Conservation (phyloP, 495 filamentous ascomycete species). For the Penicillium ucsense region DNA sequence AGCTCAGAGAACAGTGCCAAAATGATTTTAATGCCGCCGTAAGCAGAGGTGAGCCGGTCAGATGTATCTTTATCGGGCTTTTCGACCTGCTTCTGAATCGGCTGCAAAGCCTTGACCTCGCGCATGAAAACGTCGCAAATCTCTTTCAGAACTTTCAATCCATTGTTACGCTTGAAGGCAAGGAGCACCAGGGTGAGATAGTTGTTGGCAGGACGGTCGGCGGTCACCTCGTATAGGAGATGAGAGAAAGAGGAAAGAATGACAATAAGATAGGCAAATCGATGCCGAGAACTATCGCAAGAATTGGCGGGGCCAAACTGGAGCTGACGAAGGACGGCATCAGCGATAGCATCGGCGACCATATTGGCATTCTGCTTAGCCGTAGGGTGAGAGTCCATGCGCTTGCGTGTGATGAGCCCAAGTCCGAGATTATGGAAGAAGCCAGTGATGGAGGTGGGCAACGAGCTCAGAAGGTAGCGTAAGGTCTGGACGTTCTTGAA, state of each 20-base stretch:
- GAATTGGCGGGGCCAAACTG: slow-evolving; percentile 36
- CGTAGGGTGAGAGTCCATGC: slow-evolving; percentile 50
- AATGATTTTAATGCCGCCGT: slow-evolving; percentile 72
- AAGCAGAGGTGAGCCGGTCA: slow-evolving; percentile 43
- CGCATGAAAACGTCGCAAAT: slow-evolving; percentile 65
- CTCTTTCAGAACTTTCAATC: slow-evolving; percentile 61
- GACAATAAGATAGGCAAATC: slow-evolving; percentile 70
- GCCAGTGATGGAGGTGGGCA: slow-evolving; percentile 59
- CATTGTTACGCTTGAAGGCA: slow-evolving; percentile 73
- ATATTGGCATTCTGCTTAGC: slow-evolving; percentile 57
- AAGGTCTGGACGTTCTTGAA: slow-evolving; percentile 75
- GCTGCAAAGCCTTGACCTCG: slow-evolving; percentile 47
- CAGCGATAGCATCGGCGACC: slow-evolving; percentile 71
- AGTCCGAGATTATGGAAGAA: slow-evolving; percentile 78
- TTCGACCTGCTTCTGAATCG: slow-evolving; percentile 16
- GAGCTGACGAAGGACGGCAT: slow-evolving; percentile 59
- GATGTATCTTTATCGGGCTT: slow-evolving; percentile 38
- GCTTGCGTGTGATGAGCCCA: slow-evolving; percentile 61
- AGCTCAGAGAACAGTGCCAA: slow-evolving; percentile 71
- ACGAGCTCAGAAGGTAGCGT: slow-evolving; percentile 62
- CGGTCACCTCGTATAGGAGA: slow-evolving; percentile 60
- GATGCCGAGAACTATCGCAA: slow-evolving; percentile 33
- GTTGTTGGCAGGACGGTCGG: slow-evolving; percentile 51
- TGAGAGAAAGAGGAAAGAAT: slow-evolving; percentile 68
- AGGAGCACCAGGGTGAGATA: slow-evolving; percentile 72